Conservation (phyloP, 2,329 filamentous ascomycete species). For the Botrytis fragariae region DNA sequence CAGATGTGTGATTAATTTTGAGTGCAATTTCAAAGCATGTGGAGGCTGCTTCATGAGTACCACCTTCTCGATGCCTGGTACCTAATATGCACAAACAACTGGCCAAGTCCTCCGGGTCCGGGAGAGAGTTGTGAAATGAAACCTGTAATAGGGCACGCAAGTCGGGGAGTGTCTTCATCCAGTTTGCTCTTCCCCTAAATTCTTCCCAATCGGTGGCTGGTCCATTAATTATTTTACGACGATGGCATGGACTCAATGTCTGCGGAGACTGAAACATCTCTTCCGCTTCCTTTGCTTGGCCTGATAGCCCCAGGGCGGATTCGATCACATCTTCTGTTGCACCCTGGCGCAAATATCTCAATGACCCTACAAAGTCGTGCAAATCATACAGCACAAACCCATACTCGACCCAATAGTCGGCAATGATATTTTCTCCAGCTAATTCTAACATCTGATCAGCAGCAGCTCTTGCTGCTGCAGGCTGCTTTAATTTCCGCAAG, state of each 20-base stretch:
- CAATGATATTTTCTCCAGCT: not conserved
- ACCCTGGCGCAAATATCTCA: not conserved
- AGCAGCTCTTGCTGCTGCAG: slow-evolving; percentile 8
- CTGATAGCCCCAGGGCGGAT: not conserved
- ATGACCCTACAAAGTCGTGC: not conserved
- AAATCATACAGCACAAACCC: slow-evolving; percentile 5
- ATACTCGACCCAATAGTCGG: slow-evolving; percentile 10
- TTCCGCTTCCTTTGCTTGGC: slow-evolving; percentile 1
- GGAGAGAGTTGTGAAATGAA: slow-evolving; percentile 8
- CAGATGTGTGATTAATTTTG: not conserved
- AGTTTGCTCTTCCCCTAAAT: slow-evolving; percentile 14
- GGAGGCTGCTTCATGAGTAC: not conserved
- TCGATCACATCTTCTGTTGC: slow-evolving; percentile 12
- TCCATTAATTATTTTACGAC: not conserved
- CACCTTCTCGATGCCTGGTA: not conserved
- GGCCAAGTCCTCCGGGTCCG: not conserved
- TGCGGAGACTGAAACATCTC: not conserved
- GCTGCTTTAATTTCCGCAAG: slow-evolving; percentile 8
- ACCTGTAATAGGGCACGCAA: not conserved
- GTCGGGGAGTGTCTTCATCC: slow-evolving; percentile 11
- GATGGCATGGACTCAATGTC: slow-evolving; percentile 6
- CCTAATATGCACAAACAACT: slow-evolving; percentile 12
- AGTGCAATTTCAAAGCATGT: slow-evolving; percentile 8
- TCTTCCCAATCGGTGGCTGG: slow-evolving; percentile 4
- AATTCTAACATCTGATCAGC: not conserved